A percentile compares a stretch with the other conserved stretches of the same genome.
Conservation (phyloP, 768 basidiomycete species). For the Nevesoporus exiguus region DNA sequence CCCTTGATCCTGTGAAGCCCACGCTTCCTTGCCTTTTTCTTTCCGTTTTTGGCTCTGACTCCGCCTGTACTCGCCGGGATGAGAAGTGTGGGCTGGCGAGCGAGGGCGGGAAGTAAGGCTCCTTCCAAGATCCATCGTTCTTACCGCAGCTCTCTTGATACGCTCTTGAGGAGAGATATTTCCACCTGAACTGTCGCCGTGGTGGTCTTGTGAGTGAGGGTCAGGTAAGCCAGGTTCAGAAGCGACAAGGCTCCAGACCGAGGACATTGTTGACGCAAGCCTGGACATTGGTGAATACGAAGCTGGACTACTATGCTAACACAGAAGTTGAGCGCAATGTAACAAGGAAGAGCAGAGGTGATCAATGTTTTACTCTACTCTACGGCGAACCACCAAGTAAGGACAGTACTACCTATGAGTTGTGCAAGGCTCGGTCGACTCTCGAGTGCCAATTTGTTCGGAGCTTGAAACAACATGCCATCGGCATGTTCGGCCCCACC, state of each 20-base stretch:
- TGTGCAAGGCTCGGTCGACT: not conserved
- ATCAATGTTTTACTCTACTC: constrained; percentile 12
- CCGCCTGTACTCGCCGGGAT: constrained; percentile 44
- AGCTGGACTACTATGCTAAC: constrained; percentile 3
- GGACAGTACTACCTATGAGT: not conserved
- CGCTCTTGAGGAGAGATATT: constrained; percentile 38
- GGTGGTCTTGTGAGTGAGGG: constrained; percentile 30
- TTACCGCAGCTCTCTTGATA: constrained; percentile 52
- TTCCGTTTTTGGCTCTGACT: constrained; percentile 55
- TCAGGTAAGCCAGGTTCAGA: constrained; percentile 32
- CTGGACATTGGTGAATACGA: constrained; percentile 22
- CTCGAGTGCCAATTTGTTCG: constrained; percentile 9
- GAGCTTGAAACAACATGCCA: not conserved
- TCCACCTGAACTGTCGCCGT: constrained; percentile 27
- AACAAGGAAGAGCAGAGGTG: not conserved
- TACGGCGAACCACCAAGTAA: constrained; percentile 20
- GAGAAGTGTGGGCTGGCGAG: constrained; percentile 28
- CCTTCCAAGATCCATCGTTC: constrained; percentile 62
- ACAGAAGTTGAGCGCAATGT: not conserved
- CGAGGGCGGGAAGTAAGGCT: constrained; percentile 46
- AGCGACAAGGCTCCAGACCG: constrained; percentile 17
- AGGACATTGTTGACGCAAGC: constrained; percentile 22
- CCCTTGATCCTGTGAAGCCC: constrained; percentile 16
- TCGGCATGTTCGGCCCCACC: constrained; percentile 19
- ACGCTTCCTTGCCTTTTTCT: constrained; percentile 44